Base-by-base conservation (phyloP, 805 yeast species). In the Spathaspora boniae region DNA sequence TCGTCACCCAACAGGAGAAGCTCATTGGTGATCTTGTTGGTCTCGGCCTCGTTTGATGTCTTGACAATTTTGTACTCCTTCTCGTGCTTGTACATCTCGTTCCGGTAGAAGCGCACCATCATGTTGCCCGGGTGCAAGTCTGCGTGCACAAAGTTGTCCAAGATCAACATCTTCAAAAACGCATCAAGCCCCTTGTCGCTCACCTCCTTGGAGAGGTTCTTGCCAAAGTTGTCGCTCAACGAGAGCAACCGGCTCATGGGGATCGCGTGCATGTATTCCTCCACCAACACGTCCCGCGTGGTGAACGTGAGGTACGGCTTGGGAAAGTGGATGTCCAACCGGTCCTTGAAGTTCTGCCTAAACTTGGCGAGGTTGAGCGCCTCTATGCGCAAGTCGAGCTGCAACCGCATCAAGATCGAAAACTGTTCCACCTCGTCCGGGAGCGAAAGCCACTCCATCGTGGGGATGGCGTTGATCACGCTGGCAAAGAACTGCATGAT, bases 111-210 rank as follows among this genome's bases (percentile, higher is more conserved):
- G 31, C 86, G 63, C 6, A 86, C 75, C 68, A 88, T 76, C 52
- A 93, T 86, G 56, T 93, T 93, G 3, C 99, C 99, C 0, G 98
- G 97, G 48, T 93, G 99, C 40, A 93, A 68, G 62, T 93, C 99
- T 0, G 98, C 91, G 57, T 93, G 99, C 29, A 89, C 86, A 58
- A 93, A 93, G 56, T 93, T 89, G 62, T 93, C 95, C 36, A 91
- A 60, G 34, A 93, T 82, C 43, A 93, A 68, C 99, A 93, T 93
- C 50, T 88, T 84, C 44, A 93, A 66, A 49, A 93, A 93, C 4
- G 97, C 85, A 55, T 93, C 95, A 16, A 93, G 76, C 6, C 95
- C 85, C 43, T 83, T 82, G 50, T 85, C 88, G 51, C 88, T 80
- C 19, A 82, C 68, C 49, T 76, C 79, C 46, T 79, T 80, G 11